Evolutionary conservation across 1,139 yeast genomes (phyloP).

Genomic region (Suhomyces atakaporum): DNA sequence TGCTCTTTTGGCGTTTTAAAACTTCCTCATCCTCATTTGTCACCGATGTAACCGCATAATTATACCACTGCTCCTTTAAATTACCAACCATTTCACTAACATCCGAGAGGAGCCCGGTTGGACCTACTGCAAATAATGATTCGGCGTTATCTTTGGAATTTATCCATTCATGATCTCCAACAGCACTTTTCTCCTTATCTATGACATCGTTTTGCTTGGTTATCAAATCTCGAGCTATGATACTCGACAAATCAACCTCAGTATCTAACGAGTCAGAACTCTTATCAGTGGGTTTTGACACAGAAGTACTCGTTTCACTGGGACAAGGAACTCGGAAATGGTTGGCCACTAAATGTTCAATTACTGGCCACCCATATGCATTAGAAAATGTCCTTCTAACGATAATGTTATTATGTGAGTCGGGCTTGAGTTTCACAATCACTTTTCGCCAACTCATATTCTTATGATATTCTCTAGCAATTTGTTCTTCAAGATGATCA

Average conservation of each 20-base stretch:
- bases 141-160: conserved; percentile 48
- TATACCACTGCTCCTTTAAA: conserved; percentile 41
- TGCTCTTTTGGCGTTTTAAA: not conserved
- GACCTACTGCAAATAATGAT: conserved; percentile 65
- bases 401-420: conserved; percentile 91
- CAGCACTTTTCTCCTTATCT: conserved; percentile 23
- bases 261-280: conserved; percentile 27
- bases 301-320: not conserved
- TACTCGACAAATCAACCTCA: conserved; percentile 31
- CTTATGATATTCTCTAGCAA: conserved; percentile 87
- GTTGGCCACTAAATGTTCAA: conserved; percentile 72
- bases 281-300: not conserved
- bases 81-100: conserved; percentile 54
- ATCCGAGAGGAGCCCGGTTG: conserved; percentile 67
- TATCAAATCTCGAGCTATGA: conserved; percentile 40
- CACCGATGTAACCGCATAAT: conserved; percentile 18
- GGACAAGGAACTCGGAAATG: conserved; percentile 47
- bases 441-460: conserved; percentile 92
- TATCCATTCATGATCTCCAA: conserved; percentile 49
- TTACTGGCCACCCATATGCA: conserved; percentile 95
- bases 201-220: conserved; percentile 37
- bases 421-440: conserved; percentile 80
- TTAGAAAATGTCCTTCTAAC: conserved; percentile 89
- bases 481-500: conserved; percentile 64
- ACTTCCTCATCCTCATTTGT: conserved; percentile 1